Evolutionary conservation across 352 stramenopile genomes (phyloP), one percentile per base, ranked within the genome.

Genomic region (Pythium coloratum): DNA sequence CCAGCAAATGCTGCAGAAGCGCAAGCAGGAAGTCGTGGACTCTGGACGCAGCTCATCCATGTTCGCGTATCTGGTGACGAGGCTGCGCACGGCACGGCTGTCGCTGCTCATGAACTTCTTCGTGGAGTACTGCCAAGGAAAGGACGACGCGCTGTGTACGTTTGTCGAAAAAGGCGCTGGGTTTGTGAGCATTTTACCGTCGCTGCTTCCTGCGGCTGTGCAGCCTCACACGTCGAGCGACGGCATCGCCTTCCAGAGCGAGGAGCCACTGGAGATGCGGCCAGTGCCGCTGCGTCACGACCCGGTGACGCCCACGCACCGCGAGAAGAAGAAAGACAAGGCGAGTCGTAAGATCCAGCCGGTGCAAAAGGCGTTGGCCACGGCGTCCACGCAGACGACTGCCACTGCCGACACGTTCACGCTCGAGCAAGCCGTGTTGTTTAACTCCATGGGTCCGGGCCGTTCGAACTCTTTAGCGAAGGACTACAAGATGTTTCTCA

Each of bases 91-190:
- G 1, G 40, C 18, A 13, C 46, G 62, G 12, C 18, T 46, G n/a
- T 34, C 42, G 26, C 50, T 62, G 67, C 55, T 69, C n/a, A 54
- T 69, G 55, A 40, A 33, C 55, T 63, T 73, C 24, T 78, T 87
- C 47, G 63, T 70, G 54, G 80, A 91, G 32, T 91, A 80, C 62
- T 70, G 84, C 62, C 68, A 77, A 12, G 69, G 75, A 13, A 61
- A 82, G 0, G 77, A 86, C 59, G 59, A 64, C n/a, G 78, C 78
- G 47, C 46, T 91, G 26, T 40, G 64, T 6, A 49, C 62, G 26
- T 86, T 89, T 64, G 67, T 84, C 54, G 69, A 71, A 16, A 53
- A 72, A 0, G 66, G 67, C 28, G 71, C 62, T 16, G 75, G 73
- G 1, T 77, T 85, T 44, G 59, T 90, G 49, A 76, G 72, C 16